Evolutionary conservation across 1,284 basidiomycete species (phyloP), one percentile per base, ranked within the genome.

Genomic region (Fomitiporia mediterranea): DNA sequence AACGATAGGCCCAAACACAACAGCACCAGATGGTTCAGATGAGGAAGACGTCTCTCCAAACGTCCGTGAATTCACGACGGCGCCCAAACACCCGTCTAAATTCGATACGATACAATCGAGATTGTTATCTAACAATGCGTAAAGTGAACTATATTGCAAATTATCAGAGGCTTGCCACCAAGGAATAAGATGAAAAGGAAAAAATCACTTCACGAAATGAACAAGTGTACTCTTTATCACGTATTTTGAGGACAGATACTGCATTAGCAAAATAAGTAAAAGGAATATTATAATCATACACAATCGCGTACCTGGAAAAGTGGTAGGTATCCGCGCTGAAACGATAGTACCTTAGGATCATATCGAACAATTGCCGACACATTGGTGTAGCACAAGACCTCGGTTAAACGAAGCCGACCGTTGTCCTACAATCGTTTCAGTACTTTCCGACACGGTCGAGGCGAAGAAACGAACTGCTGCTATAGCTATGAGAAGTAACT

Each of bases 211-310:
- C 32, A 80, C 75, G 42, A 75, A 68, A 39, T 77, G 75, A 23
- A 71, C 71, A 35, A 84, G 61, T 0, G 81, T 83, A 40, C 77
- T 84, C 65, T 83, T 83, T 25, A 85, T 63, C 1, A 89, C 78
- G 44, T 81, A 74, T 40, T 83, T 78, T 1, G 83, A 86, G 0
- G 84, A 76, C 27, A 84, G 67, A 61, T 84, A 86, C 82, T 87
- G 51, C 0, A 51, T 30, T 3, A 15, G 42, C 48, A 2, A 9
- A 2, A 37, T 23, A 17, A 28, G 13, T 27, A 21, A 35, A 3
- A 3, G 28, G 9, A 8, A 25, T 42, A 17, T 52, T 40, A 15
- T 2, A 35, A 5, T 25, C 25, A 2, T 11, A 15, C 19, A 34
- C 17, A 17, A 11, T 13, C 13, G 23, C 74, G 38, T 62, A 86